These are phyloP conservation scores for Ganoderma multipileum DNA, from an alignment of 1,284 basidiomycete genomes.

Conservation along the genomic window DNA sequence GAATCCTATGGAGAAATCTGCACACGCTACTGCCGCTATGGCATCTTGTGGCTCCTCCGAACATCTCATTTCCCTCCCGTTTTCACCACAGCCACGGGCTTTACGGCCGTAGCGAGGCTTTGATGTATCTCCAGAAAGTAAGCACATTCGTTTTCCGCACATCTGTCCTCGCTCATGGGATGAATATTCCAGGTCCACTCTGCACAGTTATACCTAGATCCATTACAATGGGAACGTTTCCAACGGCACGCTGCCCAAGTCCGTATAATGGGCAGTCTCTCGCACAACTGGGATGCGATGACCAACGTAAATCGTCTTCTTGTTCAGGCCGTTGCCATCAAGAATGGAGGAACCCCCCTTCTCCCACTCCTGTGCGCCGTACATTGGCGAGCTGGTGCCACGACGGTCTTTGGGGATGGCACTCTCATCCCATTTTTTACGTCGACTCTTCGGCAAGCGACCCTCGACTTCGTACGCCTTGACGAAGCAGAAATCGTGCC, in stretches of 20 bases:
- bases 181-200: not conserved
- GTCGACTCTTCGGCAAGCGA: not conserved
- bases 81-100: no score
- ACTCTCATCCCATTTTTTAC: not conserved
- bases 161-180: not conserved
- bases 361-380: not conserved
- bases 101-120: not conserved
- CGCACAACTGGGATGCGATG: not conserved
- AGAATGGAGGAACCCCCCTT: not conserved
- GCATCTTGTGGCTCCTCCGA: slow-evolving; percentile 2
- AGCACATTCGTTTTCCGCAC: not conserved
- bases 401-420: not conserved
- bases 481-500: not conserved
- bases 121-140: not conserved
- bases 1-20: slow-evolving; percentile 5
- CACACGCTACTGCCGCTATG: not conserved
- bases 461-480: not conserved
- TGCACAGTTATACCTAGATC: not conserved
- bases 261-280: not conserved
- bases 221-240: not conserved
- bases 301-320: not conserved
- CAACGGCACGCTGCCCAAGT: not conserved
- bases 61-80: not conserved
- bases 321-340: not conserved
- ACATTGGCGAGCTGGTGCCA: not conserved